Conservation (phyloP, 495 filamentous ascomycete genomes). For the Daldinia grandis region DNA sequence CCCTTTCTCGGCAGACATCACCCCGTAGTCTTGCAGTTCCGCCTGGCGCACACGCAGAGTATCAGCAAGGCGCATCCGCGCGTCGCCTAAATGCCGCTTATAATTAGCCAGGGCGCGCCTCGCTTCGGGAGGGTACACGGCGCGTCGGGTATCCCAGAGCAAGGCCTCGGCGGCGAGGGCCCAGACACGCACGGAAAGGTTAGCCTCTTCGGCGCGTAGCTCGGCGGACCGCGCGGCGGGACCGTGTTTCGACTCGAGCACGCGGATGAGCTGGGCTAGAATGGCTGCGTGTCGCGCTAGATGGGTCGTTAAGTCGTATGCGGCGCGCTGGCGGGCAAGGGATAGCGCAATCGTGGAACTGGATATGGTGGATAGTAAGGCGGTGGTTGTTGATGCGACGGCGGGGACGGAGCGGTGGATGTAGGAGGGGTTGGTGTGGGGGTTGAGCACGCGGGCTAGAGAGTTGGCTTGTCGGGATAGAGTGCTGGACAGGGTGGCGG, state of each 20-base stretch:
- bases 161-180: constrained; percentile 46
- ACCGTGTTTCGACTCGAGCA: constrained; percentile 68
- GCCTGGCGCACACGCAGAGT: constrained; percentile 52
- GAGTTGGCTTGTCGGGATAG: constrained; percentile 51
- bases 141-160: constrained; percentile 40
- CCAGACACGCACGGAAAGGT: constrained; percentile 62
- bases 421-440: constrained; percentile 62
- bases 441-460: constrained; percentile 56
- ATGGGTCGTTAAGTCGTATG: constrained; percentile 42
- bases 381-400: constrained; percentile 42
- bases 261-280: constrained; percentile 47
- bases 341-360: constrained; percentile 43
- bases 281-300: constrained; percentile 42
- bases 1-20: constrained; percentile 44
- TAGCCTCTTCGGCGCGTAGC: constrained; percentile 63
- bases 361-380: constrained; percentile 39
- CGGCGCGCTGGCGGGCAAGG: constrained; percentile 45
- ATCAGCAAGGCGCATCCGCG: constrained; percentile 58
- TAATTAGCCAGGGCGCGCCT: constrained; percentile 65
- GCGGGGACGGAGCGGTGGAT: constrained; percentile 59
- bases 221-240: constrained; percentile 68
- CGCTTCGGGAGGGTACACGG: constrained; percentile 67
- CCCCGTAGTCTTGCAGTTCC: constrained; percentile 65
- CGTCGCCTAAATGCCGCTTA: constrained; percentile 61
- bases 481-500: constrained; percentile 50